Percentiles rank a stretch among this genome's conserved stretches.
Evolutionary conservation across 2,329 filamentous ascomycete species (phyloP).

Genomic region (Xylaria sp.): DNA sequence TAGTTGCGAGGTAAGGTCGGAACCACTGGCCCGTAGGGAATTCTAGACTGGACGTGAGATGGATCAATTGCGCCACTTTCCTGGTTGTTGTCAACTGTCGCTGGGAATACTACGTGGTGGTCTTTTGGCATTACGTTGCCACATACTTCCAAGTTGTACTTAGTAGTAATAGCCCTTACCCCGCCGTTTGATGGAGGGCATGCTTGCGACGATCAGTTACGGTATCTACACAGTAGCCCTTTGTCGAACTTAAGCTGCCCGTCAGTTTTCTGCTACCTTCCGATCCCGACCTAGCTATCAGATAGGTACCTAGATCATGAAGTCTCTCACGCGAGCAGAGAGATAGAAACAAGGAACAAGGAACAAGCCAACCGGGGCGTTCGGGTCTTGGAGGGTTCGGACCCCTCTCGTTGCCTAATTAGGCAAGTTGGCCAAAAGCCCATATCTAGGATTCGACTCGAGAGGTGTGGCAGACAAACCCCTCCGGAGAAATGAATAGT

Average conservation of each 20-base stretch:
- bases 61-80: constrained; percentile 20
- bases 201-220: not conserved
- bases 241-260: constrained; percentile 1
- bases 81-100: constrained; percentile 14
- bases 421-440: constrained; percentile 25
- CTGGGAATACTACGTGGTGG: constrained; percentile 20
- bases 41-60: constrained; percentile 3
- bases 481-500: constrained; percentile 18
- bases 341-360: no score
- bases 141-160: not conserved
- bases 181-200: constrained; percentile 1
- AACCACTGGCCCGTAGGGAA: constrained; percentile 32
- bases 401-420: constrained; percentile 15
- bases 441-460: constrained; percentile 18
- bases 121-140: not conserved
- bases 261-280: constrained; percentile 31
- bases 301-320: constrained; percentile 19
- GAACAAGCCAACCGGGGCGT: no score
- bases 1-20: constrained; percentile 29
- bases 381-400: not conserved
- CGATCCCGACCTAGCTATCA: constrained; percentile 37
- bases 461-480: constrained; percentile 14
- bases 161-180: not conserved
- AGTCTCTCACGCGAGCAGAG: not conserved
- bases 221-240: not conserved